Conservation (phyloP, 768 basidiomycete species). For the Kwoniella europaea region DNA sequence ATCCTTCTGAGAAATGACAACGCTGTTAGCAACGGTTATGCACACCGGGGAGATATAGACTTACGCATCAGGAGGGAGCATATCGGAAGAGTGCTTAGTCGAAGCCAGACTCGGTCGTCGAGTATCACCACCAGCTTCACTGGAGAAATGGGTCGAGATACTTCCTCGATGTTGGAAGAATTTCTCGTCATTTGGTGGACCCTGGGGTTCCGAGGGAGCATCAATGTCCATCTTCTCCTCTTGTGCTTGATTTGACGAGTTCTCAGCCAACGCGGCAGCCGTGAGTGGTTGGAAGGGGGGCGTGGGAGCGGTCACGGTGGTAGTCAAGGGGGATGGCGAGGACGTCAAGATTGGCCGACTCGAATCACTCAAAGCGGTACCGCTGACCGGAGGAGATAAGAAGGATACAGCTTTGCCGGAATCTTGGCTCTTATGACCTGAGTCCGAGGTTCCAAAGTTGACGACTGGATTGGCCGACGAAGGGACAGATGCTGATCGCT, state of each 20-base stretch:
- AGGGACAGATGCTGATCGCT: background rate
- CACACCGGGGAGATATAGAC: background rate
- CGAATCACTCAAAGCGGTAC: background rate
- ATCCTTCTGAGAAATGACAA: background rate
- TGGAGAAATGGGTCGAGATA: slow-evolving; percentile 16
- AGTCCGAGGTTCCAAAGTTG: background rate
- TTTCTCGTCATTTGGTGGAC: background rate
- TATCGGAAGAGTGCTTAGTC: slow-evolving; percentile 33
- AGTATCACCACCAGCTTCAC: slow-evolving; percentile 15
- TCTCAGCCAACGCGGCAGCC: background rate
- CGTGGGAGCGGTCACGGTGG: background rate
- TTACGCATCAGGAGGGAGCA: slow-evolving; percentile 35
- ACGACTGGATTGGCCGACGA: background rate
- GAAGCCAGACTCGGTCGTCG: slow-evolving; percentile 40
- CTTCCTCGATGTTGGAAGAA: slow-evolving; percentile 24
- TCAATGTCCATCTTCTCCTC: slow-evolving; percentile 32
- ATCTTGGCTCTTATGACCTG: slow-evolving; percentile 3
- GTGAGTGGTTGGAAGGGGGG: background rate
- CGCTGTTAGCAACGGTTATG: too few species aligned
- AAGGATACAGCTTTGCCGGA: slow-evolving; percentile 33
- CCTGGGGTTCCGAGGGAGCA: background rate
- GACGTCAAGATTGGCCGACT: background rate
- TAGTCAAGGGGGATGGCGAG: slow-evolving; percentile 3
- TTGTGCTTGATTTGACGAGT: background rate
- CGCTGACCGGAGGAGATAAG: slow-evolving; percentile 12